Base-by-base conservation (phyloP, 192 early-diverging fungal genomes). In the Physocladia obscura region DNA sequence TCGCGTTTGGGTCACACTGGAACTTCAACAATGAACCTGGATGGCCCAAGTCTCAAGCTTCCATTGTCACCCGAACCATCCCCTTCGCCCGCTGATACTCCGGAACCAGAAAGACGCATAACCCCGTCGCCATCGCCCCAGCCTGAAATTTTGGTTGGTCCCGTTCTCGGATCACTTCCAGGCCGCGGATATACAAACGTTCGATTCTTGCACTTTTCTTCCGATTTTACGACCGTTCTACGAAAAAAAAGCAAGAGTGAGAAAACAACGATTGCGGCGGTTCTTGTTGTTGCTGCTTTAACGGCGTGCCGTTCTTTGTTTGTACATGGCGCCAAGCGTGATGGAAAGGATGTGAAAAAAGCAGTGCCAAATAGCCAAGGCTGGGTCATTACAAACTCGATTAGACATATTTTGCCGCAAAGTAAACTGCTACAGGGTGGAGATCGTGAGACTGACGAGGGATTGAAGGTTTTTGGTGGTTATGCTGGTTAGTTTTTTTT, bases 351-450 rank as follows among this genome's bases (percentile, higher is more conserved):
- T 47, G 27, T 32, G 8, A 47, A 67, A 29, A 65, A 65, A 37
- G 22, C 8, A 2, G 69, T 84, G 13, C 82, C 82, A 8, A 49
- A 51, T 6, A 69, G 74, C 49, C 79, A 82, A 63, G 79, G 77
- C 6, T 84, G 82, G 82, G 78, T 84, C 0, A 69, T 82, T 1
- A 84, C 82, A 29, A 74, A 57, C 51, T 64, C 58, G 4, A 63
- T 79, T 37, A 69, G 82, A 22, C 72, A 80, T 69, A 63, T 84
- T 62, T 54, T 84, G 26, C 82, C 82, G 2, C 32, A 73, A 19
- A 80, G 77, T n/a, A 59, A 56, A n/a, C 69, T 84, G 26, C 29
- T 84, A 39, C n/a, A 78, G 22, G 82, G 82, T 35, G 74, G 61
- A 11, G 82, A 81, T 55, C 57, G 73, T 21, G 73, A 79, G 57